Base-by-base conservation (phyloP, 805 yeast species). In the Kurtzmaniella cleridarum region DNA sequence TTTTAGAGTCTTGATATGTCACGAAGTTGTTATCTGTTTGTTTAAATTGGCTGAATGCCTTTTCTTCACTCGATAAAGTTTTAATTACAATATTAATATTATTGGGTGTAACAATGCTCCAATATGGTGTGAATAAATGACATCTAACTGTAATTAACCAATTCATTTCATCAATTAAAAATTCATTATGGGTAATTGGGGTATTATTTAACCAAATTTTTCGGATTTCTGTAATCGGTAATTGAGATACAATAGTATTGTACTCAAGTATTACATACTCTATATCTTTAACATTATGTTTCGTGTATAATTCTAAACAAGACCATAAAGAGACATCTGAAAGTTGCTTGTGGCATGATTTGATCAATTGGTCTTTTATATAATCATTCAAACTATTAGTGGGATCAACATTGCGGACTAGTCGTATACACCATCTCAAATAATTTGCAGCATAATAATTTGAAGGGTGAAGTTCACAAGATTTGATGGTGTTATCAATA, bases 361-460 rank as follows among this genome's bases (percentile, higher is more conserved):
- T 3, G 4, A 40, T 20, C 11, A 57, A 38, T 2, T 17, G 8
- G 3, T 33, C 30, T 3, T 36, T 20, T 11, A 48, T 8, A 8
- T 9, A 11, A 30, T 23, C 9, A 34, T 14, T n/a, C 14, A 26
- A 2, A 13, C 14, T 13, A 23, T 35, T 28, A 5, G 2, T 16
- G 5, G 13, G n/a, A 3, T 15, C 12, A 12, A 26, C 15, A 6
- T 18, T 18, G 16, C n/a, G 5, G 6, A 34, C 9, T 12, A 59
- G 36, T 3, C 40, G 36, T 4, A 55, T 42, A 5, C 52, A 38
- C 71, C 71, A 66, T 15, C 49, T 45, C n/a, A 65, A 39, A 34
- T 53, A 62, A 36, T 49, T 51, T 24, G 57, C 51, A 1, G 66
- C 71, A 37, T 66, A 59, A 44, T 68, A 68, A 44, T 67, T 68